phyloP scores from a whole-genome alignment of 75 land plant species.

The Ceratopteris richardii region DNA sequence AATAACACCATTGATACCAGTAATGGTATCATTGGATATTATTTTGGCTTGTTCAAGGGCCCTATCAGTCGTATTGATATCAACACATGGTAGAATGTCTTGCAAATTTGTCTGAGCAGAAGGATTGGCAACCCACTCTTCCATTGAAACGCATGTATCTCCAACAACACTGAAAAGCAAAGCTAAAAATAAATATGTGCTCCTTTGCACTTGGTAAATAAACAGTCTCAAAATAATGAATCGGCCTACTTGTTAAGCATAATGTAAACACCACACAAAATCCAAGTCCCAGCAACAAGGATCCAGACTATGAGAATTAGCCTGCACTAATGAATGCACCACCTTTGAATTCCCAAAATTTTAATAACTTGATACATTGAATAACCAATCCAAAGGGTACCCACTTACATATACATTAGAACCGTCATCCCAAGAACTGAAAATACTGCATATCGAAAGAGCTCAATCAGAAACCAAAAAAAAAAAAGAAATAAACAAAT shows the following conservation, averaged over 20 bases:
- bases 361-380: too few species aligned
- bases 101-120: slow-evolving; percentile 48
- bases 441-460: slow-evolving; percentile 46
- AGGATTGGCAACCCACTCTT: slow-evolving; percentile 67
- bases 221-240: too few species aligned
- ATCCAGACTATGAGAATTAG: slow-evolving; percentile 61
- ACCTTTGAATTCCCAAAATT: too few species aligned
- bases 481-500: too few species aligned
- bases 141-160: slow-evolving; percentile 84
- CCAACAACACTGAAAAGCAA: slow-evolving; percentile 35
- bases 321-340: slow-evolving; percentile 21
- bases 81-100: slow-evolving; percentile 68
- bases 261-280: slow-evolving; percentile 57
- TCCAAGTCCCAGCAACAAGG: slow-evolving; percentile 59
- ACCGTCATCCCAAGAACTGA: slow-evolving; percentile 51
- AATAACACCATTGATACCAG: slow-evolving; percentile 37
- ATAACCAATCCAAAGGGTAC: too few species aligned
- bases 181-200: too few species aligned
- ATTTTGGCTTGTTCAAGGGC: slow-evolving; percentile 34
- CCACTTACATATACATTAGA: slow-evolving; percentile 67
- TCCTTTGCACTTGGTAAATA: too few species aligned
- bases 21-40: slow-evolving; percentile 23
- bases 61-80: slow-evolving; percentile 47
- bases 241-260: slow-evolving; percentile 64
- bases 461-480: too few species aligned